These are phyloP conservation scores for Scutellaria baicalensis DNA, from an alignment of 257 asterid genomes.

Conservation along the genomic window DNA sequence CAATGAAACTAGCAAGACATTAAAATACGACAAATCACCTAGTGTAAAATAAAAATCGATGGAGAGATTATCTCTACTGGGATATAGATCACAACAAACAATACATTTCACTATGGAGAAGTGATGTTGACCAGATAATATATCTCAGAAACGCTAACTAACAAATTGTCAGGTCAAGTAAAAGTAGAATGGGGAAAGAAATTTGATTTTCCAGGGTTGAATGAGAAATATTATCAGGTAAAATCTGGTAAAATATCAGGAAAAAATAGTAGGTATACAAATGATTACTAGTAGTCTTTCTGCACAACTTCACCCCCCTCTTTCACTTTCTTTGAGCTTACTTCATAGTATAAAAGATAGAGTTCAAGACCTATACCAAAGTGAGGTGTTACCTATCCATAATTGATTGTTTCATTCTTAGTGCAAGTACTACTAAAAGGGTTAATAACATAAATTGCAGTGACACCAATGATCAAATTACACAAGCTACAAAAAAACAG, in stretches of 20 bases:
- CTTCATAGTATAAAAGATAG: neutral
- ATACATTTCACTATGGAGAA: too few species aligned
- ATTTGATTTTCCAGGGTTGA: neutral
- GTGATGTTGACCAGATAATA: too few species aligned
- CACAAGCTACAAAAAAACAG: too few species aligned
- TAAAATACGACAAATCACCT: too few species aligned
- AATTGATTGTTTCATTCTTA: neutral
- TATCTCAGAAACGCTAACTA: too few species aligned
- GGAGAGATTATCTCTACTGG: too few species aligned
- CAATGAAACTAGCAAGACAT: too few species aligned
- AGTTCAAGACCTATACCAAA: neutral
- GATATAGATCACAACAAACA: too few species aligned
- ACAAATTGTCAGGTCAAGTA: too few species aligned
- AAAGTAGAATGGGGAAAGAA: neutral
- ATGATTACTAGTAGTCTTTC: neutral
- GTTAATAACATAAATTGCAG: neutral
- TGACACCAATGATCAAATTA: neutral
- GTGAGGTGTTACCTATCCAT: neutral
- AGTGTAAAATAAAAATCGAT: too few species aligned
- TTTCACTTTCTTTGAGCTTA: neutral
- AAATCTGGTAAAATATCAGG: neutral
- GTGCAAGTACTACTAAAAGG: neutral
- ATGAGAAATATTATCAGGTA: too few species aligned
- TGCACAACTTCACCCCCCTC: neutral
- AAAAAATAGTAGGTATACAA: neutral